A percentile compares a stretch with the other conserved stretches of the same genome.
Conservation (phyloP, 2,329 filamentous ascomycete species). For the Exophiala alcalophila region DNA sequence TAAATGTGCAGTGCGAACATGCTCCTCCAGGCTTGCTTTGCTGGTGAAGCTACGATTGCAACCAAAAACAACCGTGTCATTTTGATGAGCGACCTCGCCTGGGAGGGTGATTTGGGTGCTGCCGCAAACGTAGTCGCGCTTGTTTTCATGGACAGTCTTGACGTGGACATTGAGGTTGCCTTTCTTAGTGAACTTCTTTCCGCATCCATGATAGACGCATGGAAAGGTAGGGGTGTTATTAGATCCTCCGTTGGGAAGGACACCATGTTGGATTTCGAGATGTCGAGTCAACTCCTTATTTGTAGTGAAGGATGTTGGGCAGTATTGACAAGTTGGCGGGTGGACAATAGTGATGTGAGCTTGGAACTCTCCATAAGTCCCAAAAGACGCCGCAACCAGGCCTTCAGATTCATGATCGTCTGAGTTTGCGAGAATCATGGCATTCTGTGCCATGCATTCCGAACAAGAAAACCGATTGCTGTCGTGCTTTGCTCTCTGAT, state of each 20-base stretch:
- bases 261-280: constrained; percentile 71
- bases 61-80: constrained; percentile 51
- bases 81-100: constrained; percentile 63
- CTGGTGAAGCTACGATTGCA: constrained; percentile 74
- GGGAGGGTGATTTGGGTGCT: constrained; percentile 58
- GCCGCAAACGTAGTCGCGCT: constrained; percentile 74
- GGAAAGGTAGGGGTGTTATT: constrained; percentile 44
- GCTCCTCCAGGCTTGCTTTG: constrained; percentile 76
- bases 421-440: constrained; percentile 39
- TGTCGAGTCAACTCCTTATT: constrained; percentile 70
- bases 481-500: constrained; percentile 68
- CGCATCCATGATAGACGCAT: constrained; percentile 68
- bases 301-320: constrained; percentile 65
- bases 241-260: constrained; percentile 42
- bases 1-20: constrained; percentile 78
- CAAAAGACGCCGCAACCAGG: constrained; percentile 57
- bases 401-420: constrained; percentile 19
- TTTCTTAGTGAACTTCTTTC: constrained; percentile 73
- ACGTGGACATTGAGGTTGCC: constrained; percentile 82
- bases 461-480: constrained; percentile 72
- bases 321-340: constrained; percentile 69
- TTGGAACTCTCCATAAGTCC: constrained; percentile 68
- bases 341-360: constrained; percentile 71
- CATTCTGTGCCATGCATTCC: constrained; percentile 57
- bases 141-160: constrained; percentile 70